Conservation (phyloP, 441 rosid species). For the Theobroma grandiflorum region DNA sequence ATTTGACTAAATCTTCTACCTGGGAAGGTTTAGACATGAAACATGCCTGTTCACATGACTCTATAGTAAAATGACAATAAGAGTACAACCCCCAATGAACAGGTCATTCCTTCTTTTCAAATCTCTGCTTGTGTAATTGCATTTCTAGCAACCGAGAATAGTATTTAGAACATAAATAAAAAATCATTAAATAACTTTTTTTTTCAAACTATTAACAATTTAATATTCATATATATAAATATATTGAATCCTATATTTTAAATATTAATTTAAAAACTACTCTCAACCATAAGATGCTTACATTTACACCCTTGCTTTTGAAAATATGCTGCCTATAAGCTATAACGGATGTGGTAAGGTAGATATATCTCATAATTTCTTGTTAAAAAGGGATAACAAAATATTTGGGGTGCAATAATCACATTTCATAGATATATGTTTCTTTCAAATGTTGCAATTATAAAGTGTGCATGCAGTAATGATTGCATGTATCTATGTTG, state of each 20-base stretch:
- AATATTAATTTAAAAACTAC: not conserved
- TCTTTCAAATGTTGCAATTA: not conserved
- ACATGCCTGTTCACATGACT: not conserved
- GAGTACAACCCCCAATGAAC: not conserved
- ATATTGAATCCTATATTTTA: not conserved
- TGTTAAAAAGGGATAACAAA: not conserved
- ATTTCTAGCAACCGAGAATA: not conserved
- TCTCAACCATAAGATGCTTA: not conserved
- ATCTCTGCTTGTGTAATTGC: not conserved
- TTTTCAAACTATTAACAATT: not conserved
- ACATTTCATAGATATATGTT: not conserved
- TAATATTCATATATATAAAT: not conserved
- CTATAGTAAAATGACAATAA: not conserved
- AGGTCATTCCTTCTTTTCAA: not conserved
- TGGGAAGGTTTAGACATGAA: not conserved
- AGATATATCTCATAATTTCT: slow-evolving; percentile 10
- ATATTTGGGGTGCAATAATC: not conserved
- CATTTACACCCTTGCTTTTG: not conserved
- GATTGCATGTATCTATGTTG: slow-evolving; percentile 1
- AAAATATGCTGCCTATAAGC: not conserved
- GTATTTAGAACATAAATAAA: not conserved
- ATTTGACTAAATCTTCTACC: slow-evolving; percentile 1
- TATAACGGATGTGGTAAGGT: not conserved
- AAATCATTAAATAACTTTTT: not conserved
- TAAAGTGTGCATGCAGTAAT: not conserved